A percentile compares a stretch with the other conserved stretches of the same genome.
These are phyloP conservation scores for Eucalyptus curtisii DNA, from an alignment of 345 rosid species.

Conservation along the genomic window DNA sequence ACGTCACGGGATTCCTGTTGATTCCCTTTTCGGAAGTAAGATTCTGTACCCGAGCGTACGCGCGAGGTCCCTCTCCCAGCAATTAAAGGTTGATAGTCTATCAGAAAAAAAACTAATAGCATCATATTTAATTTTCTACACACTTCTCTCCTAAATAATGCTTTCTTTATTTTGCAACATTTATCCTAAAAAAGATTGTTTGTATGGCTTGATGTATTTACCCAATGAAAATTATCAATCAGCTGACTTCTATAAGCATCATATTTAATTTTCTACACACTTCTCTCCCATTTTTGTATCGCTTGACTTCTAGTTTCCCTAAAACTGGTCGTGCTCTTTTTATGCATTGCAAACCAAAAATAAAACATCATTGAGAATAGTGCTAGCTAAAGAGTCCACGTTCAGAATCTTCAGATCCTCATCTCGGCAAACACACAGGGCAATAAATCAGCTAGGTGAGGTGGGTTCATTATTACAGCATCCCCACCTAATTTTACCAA, in stretches of 20 bases:
- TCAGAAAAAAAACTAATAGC: background rate
- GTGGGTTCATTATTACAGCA: background rate
- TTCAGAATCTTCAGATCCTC: background rate
- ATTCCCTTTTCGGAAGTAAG: background rate
- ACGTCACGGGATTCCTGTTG: background rate
- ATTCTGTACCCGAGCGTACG: background rate
- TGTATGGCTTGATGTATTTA: background rate
- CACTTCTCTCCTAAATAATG: background rate
- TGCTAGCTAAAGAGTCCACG: background rate
- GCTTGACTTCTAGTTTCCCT: background rate
- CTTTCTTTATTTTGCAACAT: too few relatives aligned
- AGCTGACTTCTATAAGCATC: too few relatives aligned
- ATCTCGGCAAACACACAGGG: background rate
- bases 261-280: too few relatives aligned
- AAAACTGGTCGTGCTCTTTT: background rate
- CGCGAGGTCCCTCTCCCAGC: background rate
- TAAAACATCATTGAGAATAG: background rate
- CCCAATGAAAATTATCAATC: background rate
- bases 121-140: background rate
- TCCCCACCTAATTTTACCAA: background rate
- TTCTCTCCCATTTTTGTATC: too few relatives aligned
- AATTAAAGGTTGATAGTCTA: background rate
- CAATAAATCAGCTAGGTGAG: background rate
- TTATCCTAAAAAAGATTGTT: too few relatives aligned
- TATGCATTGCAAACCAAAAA: background rate